These are phyloP conservation scores for Tillandsia fasciculata DNA, from an alignment of 176 grass and related monocot genomes.

Conservation along the genomic window DNA sequence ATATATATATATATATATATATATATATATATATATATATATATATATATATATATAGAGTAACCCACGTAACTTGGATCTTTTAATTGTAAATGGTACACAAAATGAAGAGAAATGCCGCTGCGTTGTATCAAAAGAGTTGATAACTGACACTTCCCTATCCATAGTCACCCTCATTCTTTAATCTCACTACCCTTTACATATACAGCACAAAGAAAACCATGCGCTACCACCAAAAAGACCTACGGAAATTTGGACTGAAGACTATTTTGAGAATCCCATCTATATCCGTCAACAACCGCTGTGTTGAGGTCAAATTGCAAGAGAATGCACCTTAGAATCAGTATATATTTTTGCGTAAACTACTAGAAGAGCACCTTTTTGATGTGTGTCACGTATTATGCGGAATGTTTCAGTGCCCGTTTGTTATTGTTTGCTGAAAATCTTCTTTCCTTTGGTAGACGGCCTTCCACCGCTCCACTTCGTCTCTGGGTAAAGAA, in stretches of 20 bases:
- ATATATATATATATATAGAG: too few species aligned
- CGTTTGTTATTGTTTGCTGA: constrained; percentile 26
- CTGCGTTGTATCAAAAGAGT: background rate
- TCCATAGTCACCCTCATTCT: background rate
- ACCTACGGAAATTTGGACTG: background rate
- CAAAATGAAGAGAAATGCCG: background rate
- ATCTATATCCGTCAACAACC: background rate
- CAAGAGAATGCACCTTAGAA: background rate
- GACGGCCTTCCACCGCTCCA: constrained; percentile 59
- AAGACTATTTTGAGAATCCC: background rate
- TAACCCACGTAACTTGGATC: background rate
- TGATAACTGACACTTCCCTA: background rate
- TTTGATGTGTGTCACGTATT: background rate
- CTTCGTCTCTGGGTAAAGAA: constrained; percentile 55
- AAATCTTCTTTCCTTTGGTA: constrained; percentile 49
- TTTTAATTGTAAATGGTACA: background rate
- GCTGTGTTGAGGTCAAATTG: background rate
- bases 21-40: too few species aligned
- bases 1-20: too few species aligned
- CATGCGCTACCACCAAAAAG: background rate
- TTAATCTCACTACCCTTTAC: background rate
- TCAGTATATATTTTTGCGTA: background rate
- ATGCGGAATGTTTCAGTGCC: constrained; percentile 23
- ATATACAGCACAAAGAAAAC: background rate
- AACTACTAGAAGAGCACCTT: background rate